Conservation (phyloP, 345 rosid genomes). For the Boechera stricta region DNA sequence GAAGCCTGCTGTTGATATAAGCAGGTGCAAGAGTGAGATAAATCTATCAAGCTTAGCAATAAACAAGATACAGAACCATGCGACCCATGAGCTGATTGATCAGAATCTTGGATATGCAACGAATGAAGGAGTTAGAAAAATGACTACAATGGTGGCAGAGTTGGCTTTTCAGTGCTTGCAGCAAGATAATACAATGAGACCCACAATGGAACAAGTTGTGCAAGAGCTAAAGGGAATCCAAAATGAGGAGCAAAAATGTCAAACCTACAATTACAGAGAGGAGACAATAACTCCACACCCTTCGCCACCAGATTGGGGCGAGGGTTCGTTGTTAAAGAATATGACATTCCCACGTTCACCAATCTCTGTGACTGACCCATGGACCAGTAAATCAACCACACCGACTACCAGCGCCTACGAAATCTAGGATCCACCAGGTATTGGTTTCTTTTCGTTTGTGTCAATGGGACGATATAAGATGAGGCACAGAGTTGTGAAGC, state of each 20-base stretch:
- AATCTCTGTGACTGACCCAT: constrained; percentile 57
- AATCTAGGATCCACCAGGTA: constrained; percentile 22
- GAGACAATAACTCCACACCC: constrained; percentile 39
- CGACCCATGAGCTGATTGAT: constrained; percentile 58
- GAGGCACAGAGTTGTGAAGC: constrained; percentile 15
- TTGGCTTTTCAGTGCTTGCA: constrained; percentile 68
- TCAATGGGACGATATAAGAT: constrained; percentile 17
- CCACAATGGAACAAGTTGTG: constrained; percentile 60
- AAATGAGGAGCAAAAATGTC: constrained; percentile 36
- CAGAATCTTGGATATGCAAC: constrained; percentile 54
- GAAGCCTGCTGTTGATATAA: constrained; percentile 73
- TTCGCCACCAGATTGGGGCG: constrained; percentile 52
- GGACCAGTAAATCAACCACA: constrained; percentile 58
- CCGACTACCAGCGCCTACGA: constrained; percentile 46
- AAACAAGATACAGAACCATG: constrained; percentile 54
- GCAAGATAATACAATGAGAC: constrained; percentile 60
- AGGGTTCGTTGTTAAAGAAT: constrained; percentile 47
- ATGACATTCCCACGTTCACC: constrained; percentile 55
- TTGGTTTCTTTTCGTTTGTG: constrained; percentile 31
- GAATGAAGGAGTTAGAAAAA: constrained; percentile 48
- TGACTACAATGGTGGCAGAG: constrained; percentile 60
- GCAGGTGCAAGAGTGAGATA: constrained; percentile 58
- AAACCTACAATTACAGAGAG: constrained; percentile 14
- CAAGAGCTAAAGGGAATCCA: constrained; percentile 52
- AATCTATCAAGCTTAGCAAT: constrained; percentile 66